Evolutionary conservation across 345 rosid genomes (phyloP), one percentile per base, ranked within the genome.

Genomic region (Eucalyptus virginea): DNA sequence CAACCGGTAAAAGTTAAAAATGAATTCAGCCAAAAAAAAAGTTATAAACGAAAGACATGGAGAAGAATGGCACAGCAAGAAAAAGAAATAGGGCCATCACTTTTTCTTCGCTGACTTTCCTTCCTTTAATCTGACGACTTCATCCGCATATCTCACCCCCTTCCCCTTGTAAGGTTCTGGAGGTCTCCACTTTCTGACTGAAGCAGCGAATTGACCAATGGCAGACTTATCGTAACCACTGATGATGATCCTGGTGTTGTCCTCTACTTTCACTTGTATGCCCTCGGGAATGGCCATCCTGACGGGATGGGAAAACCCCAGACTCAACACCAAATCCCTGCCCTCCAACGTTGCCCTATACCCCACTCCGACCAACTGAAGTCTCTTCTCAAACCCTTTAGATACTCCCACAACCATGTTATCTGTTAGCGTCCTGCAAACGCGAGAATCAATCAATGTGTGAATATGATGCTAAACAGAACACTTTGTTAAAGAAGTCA

Each of bases 81-180:
- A 18, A 80, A 17, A 30, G 37, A 83, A 50, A 47, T 48, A 88
- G 83, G 51, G 44, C 80, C 11, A 50, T 88, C 92, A 96, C 95
- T 97, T 96, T 95, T 97, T 98, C 95, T 98, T 98, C 87, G 98
- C 99, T 42, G 99, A 98, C 93, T 98, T 98, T 7, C 99, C 98
- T 91, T 96, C 99, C 93, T 98, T 98, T 92, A 97, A 92, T 89
- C 96, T 90, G 72, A 96, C 90, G 80, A 95, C 88, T 94, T 98
- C 99, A 89, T 97, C 94, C 1, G 94, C 96, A 89, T 98, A 98
- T 91, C 95, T 98, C 87, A 96, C 97, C 85, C 99, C 99, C 92
- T 98, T 98, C 85, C 99, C 99, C 91, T 97, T 98, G 91, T 98
- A 98, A 19, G 99, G 99, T 90, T 98, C 98, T 2, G 99, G 98